Evolutionary conservation across 805 yeast species (phyloP).

Genomic region (Starmerella etchellsii): DNA sequence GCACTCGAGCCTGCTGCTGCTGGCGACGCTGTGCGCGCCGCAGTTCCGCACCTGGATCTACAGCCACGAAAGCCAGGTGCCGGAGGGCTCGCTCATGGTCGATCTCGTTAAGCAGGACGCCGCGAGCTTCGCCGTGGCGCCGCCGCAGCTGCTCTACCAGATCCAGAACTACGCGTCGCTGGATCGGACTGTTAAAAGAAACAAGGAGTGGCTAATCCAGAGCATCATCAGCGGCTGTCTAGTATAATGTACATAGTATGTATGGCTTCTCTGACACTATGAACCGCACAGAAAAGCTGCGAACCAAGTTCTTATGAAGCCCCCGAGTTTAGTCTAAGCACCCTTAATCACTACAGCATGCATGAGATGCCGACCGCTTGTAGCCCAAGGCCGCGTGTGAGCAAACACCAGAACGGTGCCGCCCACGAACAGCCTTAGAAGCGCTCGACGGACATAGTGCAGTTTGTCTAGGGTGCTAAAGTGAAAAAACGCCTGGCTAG

Average conservation of each 20-base stretch:
- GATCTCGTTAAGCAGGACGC: constrained; percentile 10
- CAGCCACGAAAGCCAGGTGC: constrained; percentile 2
- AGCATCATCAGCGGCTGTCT: constrained; percentile 24
- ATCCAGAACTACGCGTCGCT: constrained; percentile 11
- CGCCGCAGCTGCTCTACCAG: constrained; percentile 7
- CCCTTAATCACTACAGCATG: constrained; percentile 23
- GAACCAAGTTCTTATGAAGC: constrained; percentile 26
- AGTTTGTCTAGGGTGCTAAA: constrained; percentile 24
- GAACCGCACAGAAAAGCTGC: constrained; percentile 16
- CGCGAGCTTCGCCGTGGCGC: not conserved
- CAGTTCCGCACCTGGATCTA: constrained; percentile 8
- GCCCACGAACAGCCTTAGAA: not conserved
- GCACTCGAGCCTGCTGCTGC: not conserved
- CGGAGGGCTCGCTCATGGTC: constrained; percentile 18
- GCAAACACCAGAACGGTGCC: constrained; percentile 17
- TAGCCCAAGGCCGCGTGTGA: not conserved
- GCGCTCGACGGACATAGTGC: constrained; percentile 14
- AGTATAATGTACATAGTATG: constrained; percentile 16
- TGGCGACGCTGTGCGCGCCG: constrained; percentile 13
- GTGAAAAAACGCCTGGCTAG: too few species aligned
- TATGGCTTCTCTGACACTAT: constrained; percentile 28
- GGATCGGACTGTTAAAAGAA: constrained; percentile 12
- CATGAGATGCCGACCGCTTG: constrained; percentile 9
- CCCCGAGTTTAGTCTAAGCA: constrained; percentile 22
- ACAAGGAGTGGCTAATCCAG: constrained; percentile 25